Conservation (phyloP, 2,329 filamentous ascomycete genomes). For the Blastomyces emzantsi region DNA sequence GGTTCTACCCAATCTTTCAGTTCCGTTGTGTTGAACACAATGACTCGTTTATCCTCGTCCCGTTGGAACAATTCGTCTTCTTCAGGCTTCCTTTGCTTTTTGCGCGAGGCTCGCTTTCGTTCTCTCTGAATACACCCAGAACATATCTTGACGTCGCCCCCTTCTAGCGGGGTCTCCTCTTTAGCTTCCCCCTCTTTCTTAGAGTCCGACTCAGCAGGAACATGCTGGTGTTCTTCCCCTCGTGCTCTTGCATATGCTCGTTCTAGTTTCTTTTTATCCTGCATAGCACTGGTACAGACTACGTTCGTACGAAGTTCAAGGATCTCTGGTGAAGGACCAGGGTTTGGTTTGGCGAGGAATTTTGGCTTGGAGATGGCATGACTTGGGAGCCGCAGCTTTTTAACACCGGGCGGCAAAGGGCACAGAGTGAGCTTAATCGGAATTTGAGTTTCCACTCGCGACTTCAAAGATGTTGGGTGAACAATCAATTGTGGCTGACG, state of each 20-base stretch:
- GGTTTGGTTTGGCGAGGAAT: slow-evolving; percentile 63
- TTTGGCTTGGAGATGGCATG: slow-evolving; percentile 95
- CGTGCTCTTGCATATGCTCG: slow-evolving; percentile 56
- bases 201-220: slow-evolving; percentile 33
- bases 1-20: slow-evolving; percentile 71
- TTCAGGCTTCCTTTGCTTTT: slow-evolving; percentile 87
- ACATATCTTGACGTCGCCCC: slow-evolving; percentile 91
- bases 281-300: slow-evolving; percentile 89
- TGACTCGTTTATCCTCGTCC: slow-evolving; percentile 69
- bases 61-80: slow-evolving; percentile 82
- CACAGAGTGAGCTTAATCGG: slow-evolving; percentile 73
- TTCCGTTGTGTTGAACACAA: slow-evolving; percentile 87
- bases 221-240: slow-evolving; percentile 34
- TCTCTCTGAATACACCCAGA: slow-evolving; percentile 84
- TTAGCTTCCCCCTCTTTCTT: slow-evolving; percentile 49
- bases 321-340: slow-evolving; percentile 59
- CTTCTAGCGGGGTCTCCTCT: slow-evolving; percentile 67
- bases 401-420: slow-evolving; percentile 64
- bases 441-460: slow-evolving; percentile 93
- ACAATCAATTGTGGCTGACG: slow-evolving; percentile 46
- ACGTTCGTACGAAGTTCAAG: slow-evolving; percentile 72
- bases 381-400: slow-evolving; percentile 73
- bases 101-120: slow-evolving; percentile 79
- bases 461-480: slow-evolving; percentile 65
- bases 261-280: slow-evolving; percentile 55